Percentiles rank a stretch among this genome's conserved stretches.
These are phyloP conservation scores for Exsudoporus floridanus DNA, from an alignment of 1,284 basidiomycete species.

Conservation along the genomic window DNA sequence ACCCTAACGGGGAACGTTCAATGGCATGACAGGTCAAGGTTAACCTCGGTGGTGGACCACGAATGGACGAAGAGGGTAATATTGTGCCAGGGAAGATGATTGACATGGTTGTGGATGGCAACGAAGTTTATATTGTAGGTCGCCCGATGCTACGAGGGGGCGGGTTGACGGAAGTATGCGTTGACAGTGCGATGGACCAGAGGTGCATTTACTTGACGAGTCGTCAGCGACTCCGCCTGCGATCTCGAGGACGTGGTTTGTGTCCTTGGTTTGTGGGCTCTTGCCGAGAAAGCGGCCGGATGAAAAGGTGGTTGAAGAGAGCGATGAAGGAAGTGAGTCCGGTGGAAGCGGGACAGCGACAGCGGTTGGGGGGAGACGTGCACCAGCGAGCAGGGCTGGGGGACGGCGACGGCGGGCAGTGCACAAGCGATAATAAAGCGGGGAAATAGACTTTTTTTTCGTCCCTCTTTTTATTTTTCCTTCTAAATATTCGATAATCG, in stretches of 20 bases:
- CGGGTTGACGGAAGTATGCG: slow-evolving; percentile 11
- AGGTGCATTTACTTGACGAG: slow-evolving; percentile 53
- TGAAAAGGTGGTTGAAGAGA: slow-evolving; percentile 6
- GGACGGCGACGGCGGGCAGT: slow-evolving; percentile 59
- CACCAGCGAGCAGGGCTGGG: slow-evolving; percentile 49
- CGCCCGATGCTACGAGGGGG: slow-evolving; percentile 7
- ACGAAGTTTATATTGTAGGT: slow-evolving; percentile 71
- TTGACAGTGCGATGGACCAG: slow-evolving; percentile 47
- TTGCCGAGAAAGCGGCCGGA: slow-evolving; percentile 23
- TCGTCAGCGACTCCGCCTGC: slow-evolving; percentile 48
- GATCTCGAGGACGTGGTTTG: slow-evolving; percentile 53
- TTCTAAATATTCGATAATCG: background rate
- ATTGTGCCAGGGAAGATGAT: slow-evolving; percentile 50
- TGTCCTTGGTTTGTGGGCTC: slow-evolving; percentile 38
- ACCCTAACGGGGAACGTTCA: slow-evolving; percentile 3
- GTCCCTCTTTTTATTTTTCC: background rate
- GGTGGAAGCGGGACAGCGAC: slow-evolving; percentile 41
- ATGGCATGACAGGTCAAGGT: slow-evolving; percentile 57
- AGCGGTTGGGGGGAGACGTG: slow-evolving; percentile 29
- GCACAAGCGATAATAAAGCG: slow-evolving; percentile 37
- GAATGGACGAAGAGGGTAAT: slow-evolving; percentile 57
- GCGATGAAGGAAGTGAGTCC: slow-evolving; percentile 26
- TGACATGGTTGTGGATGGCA: slow-evolving; percentile 77
- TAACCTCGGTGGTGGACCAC: slow-evolving; percentile 56
- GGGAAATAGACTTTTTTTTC: slow-evolving; percentile 20